Conservation (phyloP, 305 asterid genomes). For the Fraxinus sp. region DNA sequence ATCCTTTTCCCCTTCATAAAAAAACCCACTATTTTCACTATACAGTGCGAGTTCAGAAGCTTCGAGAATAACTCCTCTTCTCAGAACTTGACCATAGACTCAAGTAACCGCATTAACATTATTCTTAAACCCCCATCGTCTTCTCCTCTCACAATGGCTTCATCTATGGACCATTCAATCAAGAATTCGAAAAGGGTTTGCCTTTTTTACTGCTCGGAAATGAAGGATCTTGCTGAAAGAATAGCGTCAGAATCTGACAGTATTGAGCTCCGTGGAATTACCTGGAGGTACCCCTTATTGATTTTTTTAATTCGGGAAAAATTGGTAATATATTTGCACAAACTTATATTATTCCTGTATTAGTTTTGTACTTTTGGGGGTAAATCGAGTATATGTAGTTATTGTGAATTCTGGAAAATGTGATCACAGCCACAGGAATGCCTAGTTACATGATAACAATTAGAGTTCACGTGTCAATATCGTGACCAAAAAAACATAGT, state of each 20-base stretch:
- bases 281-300: constrained; percentile 60
- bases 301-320: background rate
- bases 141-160: constrained; percentile 34
- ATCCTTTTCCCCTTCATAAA: background rate
- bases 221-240: constrained; percentile 79
- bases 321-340: background rate
- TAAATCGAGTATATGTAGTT: background rate
- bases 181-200: constrained; percentile 62
- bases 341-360: background rate
- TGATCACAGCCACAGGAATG: background rate
- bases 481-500: background rate
- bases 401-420: background rate
- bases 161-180: constrained; percentile 40
- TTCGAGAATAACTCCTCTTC: constrained; percentile 31
- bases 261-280: constrained; percentile 83
- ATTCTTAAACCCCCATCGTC: constrained; percentile 73
- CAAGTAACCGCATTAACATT: constrained; percentile 79
- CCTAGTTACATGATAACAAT: background rate
- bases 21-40: constrained; percentile 4
- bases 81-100: constrained; percentile 74
- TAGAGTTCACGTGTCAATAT: background rate
- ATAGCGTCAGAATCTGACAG: constrained; percentile 83
- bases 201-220: constrained; percentile 80
- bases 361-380: background rate
- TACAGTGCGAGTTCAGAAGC: constrained; percentile 54